Conservation (phyloP, 2,329 filamentous ascomycete genomes). For the Fusarium austroafricanum region DNA sequence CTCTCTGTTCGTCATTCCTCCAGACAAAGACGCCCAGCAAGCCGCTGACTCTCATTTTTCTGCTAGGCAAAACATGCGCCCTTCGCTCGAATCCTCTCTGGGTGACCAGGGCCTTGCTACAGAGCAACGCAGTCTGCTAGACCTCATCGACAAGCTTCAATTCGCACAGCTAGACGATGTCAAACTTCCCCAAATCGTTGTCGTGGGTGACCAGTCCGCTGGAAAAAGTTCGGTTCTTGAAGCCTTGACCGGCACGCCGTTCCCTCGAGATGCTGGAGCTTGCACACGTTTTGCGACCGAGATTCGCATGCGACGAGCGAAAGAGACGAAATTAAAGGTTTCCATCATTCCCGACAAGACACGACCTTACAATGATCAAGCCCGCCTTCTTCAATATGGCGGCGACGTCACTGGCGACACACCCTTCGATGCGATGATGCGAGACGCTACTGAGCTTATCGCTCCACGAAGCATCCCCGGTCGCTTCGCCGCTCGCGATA, state of each 20-base stretch:
- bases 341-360: constrained; percentile 67
- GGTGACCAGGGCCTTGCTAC: constrained; percentile 62
- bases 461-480: constrained; percentile 62
- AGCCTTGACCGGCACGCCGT: constrained; percentile 71
- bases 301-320: constrained; percentile 63
- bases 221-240: constrained; percentile 74
- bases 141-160: constrained; percentile 68
- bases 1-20: constrained; percentile 44
- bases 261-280: constrained; percentile 68
- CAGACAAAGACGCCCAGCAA: constrained; percentile 34
- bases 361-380: constrained; percentile 60
- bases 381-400: constrained; percentile 60
- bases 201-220: constrained; percentile 72
- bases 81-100: constrained; percentile 60
- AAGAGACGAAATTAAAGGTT: constrained; percentile 59
- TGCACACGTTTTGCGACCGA: constrained; percentile 73
- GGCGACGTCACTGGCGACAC: constrained; percentile 58
- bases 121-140: constrained; percentile 67
- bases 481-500: constrained; percentile 63
- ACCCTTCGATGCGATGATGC: constrained; percentile 64
- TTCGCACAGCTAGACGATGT: constrained; percentile 64
- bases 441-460: constrained; percentile 62
- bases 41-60: constrained; percentile 41
- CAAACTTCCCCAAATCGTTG: constrained; percentile 70
- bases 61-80: constrained; percentile 51